Conservation (phyloP, 331 rosid species). For the Prunus yedoensis region DNA sequence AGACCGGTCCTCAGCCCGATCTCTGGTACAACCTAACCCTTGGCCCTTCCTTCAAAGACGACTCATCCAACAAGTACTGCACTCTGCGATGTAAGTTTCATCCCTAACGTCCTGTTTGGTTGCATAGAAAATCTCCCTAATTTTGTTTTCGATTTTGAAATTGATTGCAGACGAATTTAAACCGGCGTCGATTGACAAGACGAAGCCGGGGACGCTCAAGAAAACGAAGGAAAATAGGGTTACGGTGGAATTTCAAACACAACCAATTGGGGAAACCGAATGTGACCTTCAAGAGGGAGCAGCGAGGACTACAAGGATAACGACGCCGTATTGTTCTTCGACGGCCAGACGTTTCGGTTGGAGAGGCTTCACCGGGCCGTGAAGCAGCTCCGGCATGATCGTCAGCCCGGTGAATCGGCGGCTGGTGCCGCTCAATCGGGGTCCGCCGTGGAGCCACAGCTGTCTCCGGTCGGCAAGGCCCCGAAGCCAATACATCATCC, state of each 20-base stretch:
- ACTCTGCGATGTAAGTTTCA: slow-evolving; percentile 74
- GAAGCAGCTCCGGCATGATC: slow-evolving; percentile 80
- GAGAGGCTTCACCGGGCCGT: slow-evolving; percentile 82
- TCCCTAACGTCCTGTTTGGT: slow-evolving; percentile 20
- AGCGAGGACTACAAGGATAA: slow-evolving; percentile 82
- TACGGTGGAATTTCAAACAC: slow-evolving; percentile 81
- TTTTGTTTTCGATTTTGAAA: neutral
- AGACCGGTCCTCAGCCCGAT: slow-evolving; percentile 70
- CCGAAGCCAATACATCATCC: slow-evolving; percentile 39
- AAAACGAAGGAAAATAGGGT: slow-evolving; percentile 88
- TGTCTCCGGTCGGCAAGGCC: slow-evolving; percentile 62
- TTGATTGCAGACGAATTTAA: slow-evolving; percentile 75
- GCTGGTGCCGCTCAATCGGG: slow-evolving; percentile 48
- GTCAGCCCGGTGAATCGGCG: slow-evolving; percentile 79
- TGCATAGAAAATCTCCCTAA: slow-evolving; percentile 10
- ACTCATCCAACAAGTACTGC: slow-evolving; percentile 75
- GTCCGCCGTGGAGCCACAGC: slow-evolving; percentile 51
- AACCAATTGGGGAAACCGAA: slow-evolving; percentile 86
- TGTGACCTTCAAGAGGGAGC: slow-evolving; percentile 80
- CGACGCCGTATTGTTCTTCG: slow-evolving; percentile 86
- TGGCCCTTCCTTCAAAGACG: slow-evolving; percentile 82
- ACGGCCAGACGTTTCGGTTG: slow-evolving; percentile 67
- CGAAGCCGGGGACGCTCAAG: slow-evolving; percentile 62
- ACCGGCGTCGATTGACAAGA: slow-evolving; percentile 93
- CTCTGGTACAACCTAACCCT: slow-evolving; percentile 83